A percentile compares a stretch with the other conserved stretches of the same genome.
phyloP scores from a whole-genome alignment of 352 stramenopile genomes.

The Pythium dissimile region DNA sequence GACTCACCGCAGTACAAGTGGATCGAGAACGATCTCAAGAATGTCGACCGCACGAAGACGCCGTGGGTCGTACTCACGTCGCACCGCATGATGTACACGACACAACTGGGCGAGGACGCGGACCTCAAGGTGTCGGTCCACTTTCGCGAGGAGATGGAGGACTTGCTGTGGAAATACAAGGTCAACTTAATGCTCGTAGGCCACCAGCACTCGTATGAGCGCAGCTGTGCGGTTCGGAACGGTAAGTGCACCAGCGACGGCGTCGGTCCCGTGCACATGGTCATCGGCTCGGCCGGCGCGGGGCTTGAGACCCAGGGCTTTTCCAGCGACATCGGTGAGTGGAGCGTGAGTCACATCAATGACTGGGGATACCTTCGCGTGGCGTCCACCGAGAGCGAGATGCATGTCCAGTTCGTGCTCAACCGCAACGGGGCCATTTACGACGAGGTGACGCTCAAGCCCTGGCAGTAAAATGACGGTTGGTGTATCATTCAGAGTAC shows the following conservation, averaged over 20 bases:
- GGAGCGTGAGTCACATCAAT: constrained; percentile 77
- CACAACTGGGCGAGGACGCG: constrained; percentile 58
- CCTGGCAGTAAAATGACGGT: constrained; percentile 32
- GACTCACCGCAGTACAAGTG: constrained; percentile 89
- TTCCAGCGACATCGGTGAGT: constrained; percentile 62
- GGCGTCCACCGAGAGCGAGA: constrained; percentile 52
- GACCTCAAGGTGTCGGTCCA: constrained; percentile 68
- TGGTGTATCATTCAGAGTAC: not conserved
- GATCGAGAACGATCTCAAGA: constrained; percentile 80
- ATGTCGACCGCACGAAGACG: constrained; percentile 78
- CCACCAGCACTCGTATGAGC: constrained; percentile 92
- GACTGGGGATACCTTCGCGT: constrained; percentile 77
- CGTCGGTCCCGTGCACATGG: constrained; percentile 80
- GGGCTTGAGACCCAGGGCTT: constrained; percentile 65
- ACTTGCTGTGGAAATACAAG: constrained; percentile 81
- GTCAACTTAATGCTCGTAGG: constrained; percentile 91
- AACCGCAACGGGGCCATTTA: constrained; percentile 81
- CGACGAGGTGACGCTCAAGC: constrained; percentile 62
- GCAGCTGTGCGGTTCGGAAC: constrained; percentile 77
- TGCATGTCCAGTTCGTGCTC: constrained; percentile 75
- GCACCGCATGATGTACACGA: constrained; percentile 91
- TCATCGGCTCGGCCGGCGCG: constrained; percentile 83
- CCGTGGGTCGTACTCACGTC: constrained; percentile 92
- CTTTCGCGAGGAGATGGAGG: constrained; percentile 89
- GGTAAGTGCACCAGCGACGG: constrained; percentile 71